These are phyloP conservation scores for Enterocytospora artemiae DNA, from an alignment of 371 early-diverging fungal species.

Conservation along the genomic window DNA sequence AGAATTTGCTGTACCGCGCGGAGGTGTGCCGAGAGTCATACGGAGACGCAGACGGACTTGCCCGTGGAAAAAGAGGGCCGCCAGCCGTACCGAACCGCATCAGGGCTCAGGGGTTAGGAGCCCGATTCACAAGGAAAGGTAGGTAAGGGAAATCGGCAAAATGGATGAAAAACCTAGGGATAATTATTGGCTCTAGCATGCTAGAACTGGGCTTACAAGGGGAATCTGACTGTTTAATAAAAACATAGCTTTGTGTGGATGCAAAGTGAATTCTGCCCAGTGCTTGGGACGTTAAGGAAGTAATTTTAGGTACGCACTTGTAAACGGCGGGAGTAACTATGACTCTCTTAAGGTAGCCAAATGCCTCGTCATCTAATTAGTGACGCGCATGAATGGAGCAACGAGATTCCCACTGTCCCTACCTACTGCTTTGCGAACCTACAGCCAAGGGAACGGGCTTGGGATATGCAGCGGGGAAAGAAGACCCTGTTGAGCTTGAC, in stretches of 20 bases:
- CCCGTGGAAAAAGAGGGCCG: slow-evolving; percentile 6
- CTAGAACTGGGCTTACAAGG: slow-evolving; percentile 57
- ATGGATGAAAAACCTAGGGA: slow-evolving; percentile 37
- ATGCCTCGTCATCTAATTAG: slow-evolving; percentile 66
- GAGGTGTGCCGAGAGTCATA: slow-evolving; percentile 6
- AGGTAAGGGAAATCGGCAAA: slow-evolving; percentile 37
- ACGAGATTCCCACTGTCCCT: slow-evolving; percentile 65
- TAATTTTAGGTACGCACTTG: slow-evolving; percentile 64
- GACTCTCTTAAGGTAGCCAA: slow-evolving; percentile 65
- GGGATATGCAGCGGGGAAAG: slow-evolving; percentile 62
- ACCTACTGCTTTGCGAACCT: slow-evolving; percentile 63
- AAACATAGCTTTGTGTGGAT: slow-evolving; percentile 66
- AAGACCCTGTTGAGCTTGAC: slow-evolving; percentile 57
- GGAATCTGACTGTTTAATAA: slow-evolving; percentile 67
- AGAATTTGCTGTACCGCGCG: background rate
- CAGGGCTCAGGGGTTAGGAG: slow-evolving; percentile 28
- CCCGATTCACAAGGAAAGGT: slow-evolving; percentile 7
- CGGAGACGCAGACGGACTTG: slow-evolving; percentile 4
- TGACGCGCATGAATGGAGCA: slow-evolving; percentile 66
- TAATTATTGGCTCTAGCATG: slow-evolving; percentile 33
- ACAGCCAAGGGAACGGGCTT: slow-evolving; percentile 64
- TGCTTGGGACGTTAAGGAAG: slow-evolving; percentile 65
- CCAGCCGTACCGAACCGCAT: slow-evolving; percentile 31
- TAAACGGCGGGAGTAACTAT: slow-evolving; percentile 66
- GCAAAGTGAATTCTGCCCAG: slow-evolving; percentile 66